These are phyloP conservation scores for Rhodotorula sp. DNA, from an alignment of 1,284 basidiomycete genomes.

Conservation along the genomic window DNA sequence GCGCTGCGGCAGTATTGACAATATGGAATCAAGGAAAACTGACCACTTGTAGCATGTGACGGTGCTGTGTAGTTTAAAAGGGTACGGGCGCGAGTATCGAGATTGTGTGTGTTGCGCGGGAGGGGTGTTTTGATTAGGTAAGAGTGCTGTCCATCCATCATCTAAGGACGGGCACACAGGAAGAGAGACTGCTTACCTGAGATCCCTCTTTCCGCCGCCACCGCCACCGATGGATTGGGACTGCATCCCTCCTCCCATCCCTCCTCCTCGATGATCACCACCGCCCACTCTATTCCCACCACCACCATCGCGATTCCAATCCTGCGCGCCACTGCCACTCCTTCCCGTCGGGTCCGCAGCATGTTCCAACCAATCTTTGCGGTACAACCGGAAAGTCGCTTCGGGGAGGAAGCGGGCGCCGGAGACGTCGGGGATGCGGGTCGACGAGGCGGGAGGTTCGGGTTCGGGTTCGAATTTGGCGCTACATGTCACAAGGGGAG, in stretches of 20 bases:
- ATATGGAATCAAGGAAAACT: background rate
- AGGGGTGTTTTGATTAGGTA: too few relatives aligned
- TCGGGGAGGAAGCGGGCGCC: conserved; percentile 42
- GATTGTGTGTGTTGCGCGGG: too few relatives aligned
- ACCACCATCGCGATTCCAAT: conserved; percentile 6
- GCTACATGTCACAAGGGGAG: conserved; percentile 3
- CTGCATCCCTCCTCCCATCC: conserved; percentile 3
- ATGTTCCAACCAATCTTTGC: conserved; percentile 39
- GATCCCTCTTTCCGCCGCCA: conserved; percentile 17
- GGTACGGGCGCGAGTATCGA: too few relatives aligned
- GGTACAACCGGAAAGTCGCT: conserved; percentile 38
- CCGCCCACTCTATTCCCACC: background rate
- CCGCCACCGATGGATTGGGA: background rate
- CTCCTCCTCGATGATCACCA: background rate
- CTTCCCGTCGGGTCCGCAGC: conserved; percentile 36
- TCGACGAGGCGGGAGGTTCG: conserved; percentile 34
- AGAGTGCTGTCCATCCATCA: too few relatives aligned
- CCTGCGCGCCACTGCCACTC: conserved; percentile 15
- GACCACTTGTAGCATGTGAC: conserved; percentile 5
- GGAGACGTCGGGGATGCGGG: conserved; percentile 41
- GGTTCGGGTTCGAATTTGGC: conserved; percentile 40
- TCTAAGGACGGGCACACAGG: background rate
- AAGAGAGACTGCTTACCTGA: conserved; percentile 4
- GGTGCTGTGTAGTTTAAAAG: background rate
- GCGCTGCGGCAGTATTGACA: too few relatives aligned